Base-by-base conservation (phyloP, 768 basidiomycete genomes). In the Suillus plorans region DNA sequence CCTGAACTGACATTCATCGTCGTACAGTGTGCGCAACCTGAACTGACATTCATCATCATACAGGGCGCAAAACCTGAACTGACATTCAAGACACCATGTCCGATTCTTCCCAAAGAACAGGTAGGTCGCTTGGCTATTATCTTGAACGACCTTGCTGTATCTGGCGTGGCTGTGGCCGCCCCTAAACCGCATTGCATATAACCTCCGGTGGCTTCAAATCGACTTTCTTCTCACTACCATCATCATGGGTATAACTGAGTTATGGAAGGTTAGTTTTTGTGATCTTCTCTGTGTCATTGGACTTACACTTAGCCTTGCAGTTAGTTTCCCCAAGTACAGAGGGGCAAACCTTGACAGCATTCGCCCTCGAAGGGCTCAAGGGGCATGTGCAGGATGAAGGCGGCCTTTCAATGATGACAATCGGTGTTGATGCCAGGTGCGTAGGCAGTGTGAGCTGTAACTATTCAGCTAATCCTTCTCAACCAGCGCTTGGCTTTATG, bases 351-450 rank as follows among this genome's bases (percentile, higher is more conserved):
- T 41, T 34, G 31, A 25, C 28, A 2, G 59, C 2, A 34, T 60
- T 41, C 7, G 31, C 59, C 36, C 59, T 60, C 3, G 39, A 60
- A 41, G 25, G 31, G 44, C 59, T 41, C n/a, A 18, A 50, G 59
- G 41, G 59, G 20, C 59, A 60, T 7, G 25, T 45, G 16, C 44
- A 60, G n/a, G 44, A 55, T 16, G 34, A 50, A n/a, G 8, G 62
- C 2, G 37, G 62, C 20, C 31, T 55, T 10, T 39, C 25, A 22
- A 25, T 58, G 36, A 25, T 63, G 31, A 60, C 12, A 14, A 13
- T 70, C 20, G 66, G 68, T 28, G 58, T 70, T 10, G 69, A 70
- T 65, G 69, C 64, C 9, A 69, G 66, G 69, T 65, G 56, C 5
- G 63, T 45, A 22, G 44, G 16, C 52, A 22, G 9, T 5, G 5